Evolutionary conservation across 2,329 filamentous ascomycete species (phyloP).

Genomic region (Pezicula carpinea): DNA sequence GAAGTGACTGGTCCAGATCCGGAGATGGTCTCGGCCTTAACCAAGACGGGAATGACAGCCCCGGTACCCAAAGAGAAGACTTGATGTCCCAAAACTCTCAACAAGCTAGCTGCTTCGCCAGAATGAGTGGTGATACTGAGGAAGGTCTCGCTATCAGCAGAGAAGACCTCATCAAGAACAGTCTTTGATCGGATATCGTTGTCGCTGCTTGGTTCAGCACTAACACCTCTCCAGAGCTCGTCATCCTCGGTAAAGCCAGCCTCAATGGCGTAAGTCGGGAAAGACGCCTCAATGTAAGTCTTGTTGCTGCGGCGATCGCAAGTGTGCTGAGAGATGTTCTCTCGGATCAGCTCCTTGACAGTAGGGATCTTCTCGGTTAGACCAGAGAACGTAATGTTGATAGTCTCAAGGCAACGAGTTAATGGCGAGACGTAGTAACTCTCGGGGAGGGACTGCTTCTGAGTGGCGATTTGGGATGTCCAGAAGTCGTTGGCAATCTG

Average conservation of each 20-base stretch:
- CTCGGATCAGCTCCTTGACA: conserved; percentile 61
- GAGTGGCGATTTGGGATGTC: conserved; percentile 42
- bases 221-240: conserved; percentile 38
- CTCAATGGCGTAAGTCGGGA: conserved; percentile 54
- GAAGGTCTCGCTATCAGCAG: conserved; percentile 46
- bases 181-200: conserved; percentile 45
- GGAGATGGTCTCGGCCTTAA: conserved; percentile 49
- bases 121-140: conserved; percentile 57
- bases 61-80: conserved; percentile 58
- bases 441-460: conserved; percentile 56
- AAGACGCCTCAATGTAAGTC: conserved; percentile 45
- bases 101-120: conserved; percentile 48
- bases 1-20: neutral
- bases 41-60: conserved; percentile 62
- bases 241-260: conserved; percentile 55
- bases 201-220: conserved; percentile 38
- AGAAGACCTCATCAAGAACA: conserved; percentile 54
- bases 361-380: conserved; percentile 42
- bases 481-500: conserved; percentile 55
- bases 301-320: conserved; percentile 59
- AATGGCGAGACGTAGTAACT: conserved; percentile 63
- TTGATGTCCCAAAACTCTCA: conserved; percentile 54
- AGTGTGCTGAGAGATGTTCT: conserved; percentile 63
- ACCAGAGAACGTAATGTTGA: conserved; percentile 53
- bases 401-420: conserved; percentile 57